phyloP scores from a whole-genome alignment of 176 grass and related monocot species.

The Secale cereale region DNA sequence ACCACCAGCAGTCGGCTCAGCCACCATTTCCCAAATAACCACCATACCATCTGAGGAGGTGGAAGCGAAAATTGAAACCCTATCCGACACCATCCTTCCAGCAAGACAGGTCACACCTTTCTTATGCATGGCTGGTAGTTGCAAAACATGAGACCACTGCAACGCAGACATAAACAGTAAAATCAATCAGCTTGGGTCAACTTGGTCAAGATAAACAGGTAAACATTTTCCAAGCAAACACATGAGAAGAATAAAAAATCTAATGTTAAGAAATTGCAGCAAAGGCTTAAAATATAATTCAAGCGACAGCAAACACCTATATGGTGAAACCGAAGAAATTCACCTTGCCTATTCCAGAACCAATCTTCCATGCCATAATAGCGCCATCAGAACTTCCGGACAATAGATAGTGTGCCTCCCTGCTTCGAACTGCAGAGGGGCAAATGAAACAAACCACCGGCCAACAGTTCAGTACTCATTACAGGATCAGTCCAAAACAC shows the following conservation, averaged over 20 bases:
- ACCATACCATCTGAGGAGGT: constrained; percentile 85
- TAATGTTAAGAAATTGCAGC: background rate
- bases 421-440: constrained; percentile 42
- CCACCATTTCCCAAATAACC: constrained; percentile 67
- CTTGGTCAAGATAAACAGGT: background rate
- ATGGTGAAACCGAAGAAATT: background rate
- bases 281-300: background rate
- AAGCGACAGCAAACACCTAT: background rate
- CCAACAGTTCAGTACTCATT: background rate
- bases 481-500: background rate
- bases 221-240: background rate
- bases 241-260: background rate
- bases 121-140: constrained; percentile 85
- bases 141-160: constrained; percentile 71
- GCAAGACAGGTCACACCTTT: constrained; percentile 90
- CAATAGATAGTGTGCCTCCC: constrained; percentile 60
- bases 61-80: constrained; percentile 69
- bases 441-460: constrained; percentile 20
- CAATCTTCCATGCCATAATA: constrained; percentile 76
- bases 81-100: constrained; percentile 63
- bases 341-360: constrained; percentile 65
- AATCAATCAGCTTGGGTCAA: constrained; percentile 16
- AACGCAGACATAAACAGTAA: constrained; percentile 30
- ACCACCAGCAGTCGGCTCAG: constrained; percentile 41
- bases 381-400: constrained; percentile 84